These are phyloP conservation scores for Naumovozyma dairenensis DNA, from an alignment of 805 yeast species.

Conservation along the genomic window DNA sequence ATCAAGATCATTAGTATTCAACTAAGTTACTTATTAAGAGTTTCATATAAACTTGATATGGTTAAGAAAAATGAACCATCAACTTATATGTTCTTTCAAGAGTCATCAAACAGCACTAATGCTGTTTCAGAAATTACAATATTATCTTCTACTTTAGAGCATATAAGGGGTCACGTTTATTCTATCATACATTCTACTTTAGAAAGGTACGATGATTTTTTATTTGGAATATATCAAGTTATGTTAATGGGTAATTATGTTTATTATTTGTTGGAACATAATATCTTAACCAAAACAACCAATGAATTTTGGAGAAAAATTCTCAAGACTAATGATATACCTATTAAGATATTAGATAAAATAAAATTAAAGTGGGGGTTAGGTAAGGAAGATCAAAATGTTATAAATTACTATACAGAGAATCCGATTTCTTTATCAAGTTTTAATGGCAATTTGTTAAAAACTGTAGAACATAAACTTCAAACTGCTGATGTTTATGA, in stretches of 20 bases:
- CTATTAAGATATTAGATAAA: constrained; percentile 1
- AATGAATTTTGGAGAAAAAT: constrained; percentile 6
- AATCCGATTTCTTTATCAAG: constrained; percentile 1
- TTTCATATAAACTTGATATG: constrained; percentile 1
- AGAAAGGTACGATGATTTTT: constrained; percentile 1
- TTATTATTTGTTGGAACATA: constrained; percentile 4
- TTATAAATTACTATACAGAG: neutral
- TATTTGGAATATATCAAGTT: constrained; percentile 3
- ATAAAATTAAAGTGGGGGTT: constrained; percentile 3
- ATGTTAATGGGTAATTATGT: constrained; percentile 6
- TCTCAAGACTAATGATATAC: neutral
- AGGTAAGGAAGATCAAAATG: neutral
- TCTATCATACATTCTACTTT: neutral
- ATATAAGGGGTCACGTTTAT: neutral
- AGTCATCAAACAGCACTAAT: too few species aligned
- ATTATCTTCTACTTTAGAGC: too few species aligned
- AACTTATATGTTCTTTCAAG: neutral
- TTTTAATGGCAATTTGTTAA: neutral
- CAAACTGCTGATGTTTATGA: neutral
- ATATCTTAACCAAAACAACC: constrained; percentile 1
- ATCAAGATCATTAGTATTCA: constrained; percentile 5
- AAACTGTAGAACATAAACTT: neutral
- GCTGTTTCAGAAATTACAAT: too few species aligned
- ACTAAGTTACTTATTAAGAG: constrained; percentile 3
- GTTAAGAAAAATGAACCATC: neutral